Evolutionary conservation across 164 flowering plant genomes (phyloP), one percentile per base, ranked within the genome.

Genomic region (Stephania japonica): DNA sequence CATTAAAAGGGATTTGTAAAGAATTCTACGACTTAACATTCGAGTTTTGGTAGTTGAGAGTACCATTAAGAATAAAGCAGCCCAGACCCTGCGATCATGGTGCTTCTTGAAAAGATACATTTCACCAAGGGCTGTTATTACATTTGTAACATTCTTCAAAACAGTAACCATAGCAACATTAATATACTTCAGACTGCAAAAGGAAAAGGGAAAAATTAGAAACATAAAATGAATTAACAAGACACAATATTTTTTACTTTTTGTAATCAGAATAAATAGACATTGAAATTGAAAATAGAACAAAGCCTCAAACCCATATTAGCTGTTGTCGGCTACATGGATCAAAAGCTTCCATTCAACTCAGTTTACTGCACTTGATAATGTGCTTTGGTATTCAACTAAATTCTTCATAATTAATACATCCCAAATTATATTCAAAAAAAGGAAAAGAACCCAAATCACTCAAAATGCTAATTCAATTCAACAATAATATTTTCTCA

Each of bases 141-240:
- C 99, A 83, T 96, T 96, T n/a, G 99, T 96, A 62, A 93, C 97
- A 82, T 96, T 96, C 89, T 96, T 96, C 74, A 96, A 82, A 41
- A 96, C 94, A 24, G 99, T 96, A 69, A 96, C 99, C 99, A 96
- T 96, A 24, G 99, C 99, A 50, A 96, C 98, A 83, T 96, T 96
- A 41, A 96, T 93, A 86, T 91, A 93, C 80, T 86, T 96, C 81
- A 96, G 79, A 80, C 99, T 96, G 98, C 91, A 86, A 70, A 86
- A 42, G 72, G 43, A 53, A 72, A 25, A 64, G 49, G 44, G 7
- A 26, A 74, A 21, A 41, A 70, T 42, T 69, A 73, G 23, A 18
- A 67, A 67, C n/a, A 32, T 9, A 27, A 32, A n/a, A 42, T 4
- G 42, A 7, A 44, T 24, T 16, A 14, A 26, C 21, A 59, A 24